Evolutionary conservation across 2,329 filamentous ascomycete genomes (phyloP).

Genomic region (Aspergillus quadricinctus): DNA sequence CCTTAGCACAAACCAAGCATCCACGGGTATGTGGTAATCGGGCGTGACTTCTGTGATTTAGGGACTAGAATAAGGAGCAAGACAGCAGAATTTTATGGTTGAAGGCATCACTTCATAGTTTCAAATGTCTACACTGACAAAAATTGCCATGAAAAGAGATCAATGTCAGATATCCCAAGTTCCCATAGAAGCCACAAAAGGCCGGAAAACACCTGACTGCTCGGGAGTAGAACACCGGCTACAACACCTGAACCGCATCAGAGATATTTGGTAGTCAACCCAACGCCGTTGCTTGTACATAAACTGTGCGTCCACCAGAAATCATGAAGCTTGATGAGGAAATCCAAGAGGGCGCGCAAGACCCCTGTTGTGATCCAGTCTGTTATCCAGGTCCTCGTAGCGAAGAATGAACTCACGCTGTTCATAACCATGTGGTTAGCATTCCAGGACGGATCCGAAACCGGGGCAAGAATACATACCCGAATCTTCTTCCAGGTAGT

Average conservation of each 20-base stretch:
- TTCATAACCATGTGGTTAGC: constrained; percentile 13
- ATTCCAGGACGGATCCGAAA: background rate
- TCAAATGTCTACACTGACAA: background rate
- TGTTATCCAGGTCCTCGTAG: constrained; percentile 48
- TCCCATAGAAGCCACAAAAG: constrained; percentile 20
- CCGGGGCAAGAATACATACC: constrained; percentile 28
- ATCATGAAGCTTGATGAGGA: constrained; percentile 35
- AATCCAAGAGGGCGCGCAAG: constrained; percentile 33
- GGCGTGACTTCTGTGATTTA: background rate
- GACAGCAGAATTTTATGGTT: background rate
- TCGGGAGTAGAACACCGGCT: constrained; percentile 20
- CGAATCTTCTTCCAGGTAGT: constrained; percentile 47
- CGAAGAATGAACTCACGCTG: constrained; percentile 47
- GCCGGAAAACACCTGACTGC: constrained; percentile 24
- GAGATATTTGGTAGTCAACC: constrained; percentile 24
- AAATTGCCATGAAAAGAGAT: constrained; percentile 12
- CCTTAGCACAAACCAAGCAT: background rate
- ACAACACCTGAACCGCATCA: constrained; percentile 22
- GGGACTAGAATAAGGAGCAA: background rate
- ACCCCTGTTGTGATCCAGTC: constrained; percentile 37
- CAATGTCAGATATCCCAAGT: constrained; percentile 23
- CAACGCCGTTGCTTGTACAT: constrained; percentile 31
- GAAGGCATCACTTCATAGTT: background rate
- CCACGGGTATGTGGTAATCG: background rate
- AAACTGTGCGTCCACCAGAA: constrained; percentile 13